Percentiles rank a stretch among this genome's conserved stretches.
Evolutionary conservation across 1,139 yeast genomes (phyloP).

Genomic region (Geotrichum cucujoidarum): DNA sequence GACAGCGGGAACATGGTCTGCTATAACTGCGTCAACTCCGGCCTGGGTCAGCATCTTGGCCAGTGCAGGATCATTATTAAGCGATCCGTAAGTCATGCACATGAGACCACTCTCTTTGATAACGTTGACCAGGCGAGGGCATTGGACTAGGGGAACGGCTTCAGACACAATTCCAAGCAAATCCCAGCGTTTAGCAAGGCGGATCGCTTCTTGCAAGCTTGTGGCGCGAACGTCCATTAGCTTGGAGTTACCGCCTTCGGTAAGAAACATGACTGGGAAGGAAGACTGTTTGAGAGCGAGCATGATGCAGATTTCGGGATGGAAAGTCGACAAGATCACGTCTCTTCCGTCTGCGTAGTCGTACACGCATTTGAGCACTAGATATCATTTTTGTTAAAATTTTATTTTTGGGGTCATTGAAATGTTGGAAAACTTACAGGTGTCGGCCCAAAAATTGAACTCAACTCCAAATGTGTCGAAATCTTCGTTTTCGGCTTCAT

Average conservation of each 20-base stretch:
- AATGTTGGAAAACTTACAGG: neutral
- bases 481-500: conserved; percentile 84
- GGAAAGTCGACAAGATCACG: conserved; percentile 85
- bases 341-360: conserved; percentile 78
- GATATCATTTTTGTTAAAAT: neutral
- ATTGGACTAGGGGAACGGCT: conserved; percentile 73
- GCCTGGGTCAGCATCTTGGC: conserved; percentile 85
- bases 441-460: conserved; percentile 73
- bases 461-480: conserved; percentile 84
- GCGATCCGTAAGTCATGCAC: conserved; percentile 88
- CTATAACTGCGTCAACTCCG: conserved; percentile 97
- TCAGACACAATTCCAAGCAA: conserved; percentile 89
- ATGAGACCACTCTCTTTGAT: conserved; percentile 88
- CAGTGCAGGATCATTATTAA: conserved; percentile 79
- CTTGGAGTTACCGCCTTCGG: conserved; percentile 75
- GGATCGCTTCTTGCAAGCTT: conserved; percentile 82
- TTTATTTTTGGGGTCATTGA: conserved; percentile 34
- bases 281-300: conserved; percentile 89
- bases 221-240: conserved; percentile 91
- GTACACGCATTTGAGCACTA: conserved; percentile 73
- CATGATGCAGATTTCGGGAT: conserved; percentile 86
- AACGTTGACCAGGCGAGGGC: conserved; percentile 84
- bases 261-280: conserved; percentile 69
- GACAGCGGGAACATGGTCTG: conserved; percentile 89
- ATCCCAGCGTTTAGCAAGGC: conserved; percentile 91